Conservation (phyloP, 306 rosid genomes). For the Medicago truncatula region MtrunA17r5.0-ANR NC_053044.1:49975501-49976000, state of each 20-base stretch:
- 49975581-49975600: slow-evolving; percentile 29
- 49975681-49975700: slow-evolving; percentile 9
- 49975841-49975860: slow-evolving; percentile 30
- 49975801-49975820: not conserved
- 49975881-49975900: slow-evolving; percentile 59
- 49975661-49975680: slow-evolving; percentile 64
- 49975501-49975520: slow-evolving; percentile 69
- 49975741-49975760: too few species aligned
- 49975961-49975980: slow-evolving; percentile 58
- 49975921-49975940: slow-evolving; percentile 59
- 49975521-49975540: slow-evolving; percentile 51
- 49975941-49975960: slow-evolving; percentile 59
- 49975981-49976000: slow-evolving; percentile 68
- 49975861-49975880: slow-evolving; percentile 14
- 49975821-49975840: slow-evolving; percentile 35
- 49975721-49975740: too few species aligned
- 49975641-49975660: slow-evolving; percentile 47
- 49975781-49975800: slow-evolving; percentile 13
- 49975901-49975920: slow-evolving; percentile 61
- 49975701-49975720: too few species aligned
- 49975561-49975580: slow-evolving; percentile 38
- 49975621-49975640: slow-evolving; percentile 54
- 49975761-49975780: too few species aligned
- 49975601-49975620: slow-evolving; percentile 62
- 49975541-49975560: slow-evolving; percentile 40